A percentile compares a stretch with the other conserved stretches of the same genome.
phyloP scores from a whole-genome alignment of 139 green algal genomes.

The Asterochloris sp. region DNA sequence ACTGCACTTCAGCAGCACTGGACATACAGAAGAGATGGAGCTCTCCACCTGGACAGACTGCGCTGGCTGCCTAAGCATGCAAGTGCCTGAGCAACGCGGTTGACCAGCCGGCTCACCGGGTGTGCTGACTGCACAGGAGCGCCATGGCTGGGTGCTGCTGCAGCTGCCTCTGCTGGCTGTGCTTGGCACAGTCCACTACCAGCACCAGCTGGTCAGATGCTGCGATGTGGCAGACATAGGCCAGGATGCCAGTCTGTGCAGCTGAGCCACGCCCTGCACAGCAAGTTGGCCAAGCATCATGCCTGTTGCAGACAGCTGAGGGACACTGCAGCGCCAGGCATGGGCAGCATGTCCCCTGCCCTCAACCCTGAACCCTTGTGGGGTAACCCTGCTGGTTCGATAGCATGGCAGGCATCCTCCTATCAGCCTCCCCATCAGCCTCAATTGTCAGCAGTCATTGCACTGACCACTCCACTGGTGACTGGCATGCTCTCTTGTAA shows the following conservation, averaged over 20 bases:
- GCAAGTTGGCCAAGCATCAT: background rate
- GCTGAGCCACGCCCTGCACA: background rate
- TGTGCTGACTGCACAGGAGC: background rate
- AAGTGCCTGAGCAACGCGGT: background rate
- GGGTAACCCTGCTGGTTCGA: background rate
- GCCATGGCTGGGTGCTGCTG: slow-evolving; percentile 30
- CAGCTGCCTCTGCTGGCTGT: slow-evolving; percentile 4
- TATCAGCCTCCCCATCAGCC: background rate
- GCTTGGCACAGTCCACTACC: background rate
- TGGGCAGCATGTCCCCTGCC: no score
- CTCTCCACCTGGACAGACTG: background rate
- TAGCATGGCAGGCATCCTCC: background rate
- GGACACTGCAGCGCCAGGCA: background rate
- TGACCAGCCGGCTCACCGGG: background rate
- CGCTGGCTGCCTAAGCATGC: background rate
- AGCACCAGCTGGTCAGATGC: background rate
- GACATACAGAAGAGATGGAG: no score
- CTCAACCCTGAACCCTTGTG: background rate
- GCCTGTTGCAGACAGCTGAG: background rate
- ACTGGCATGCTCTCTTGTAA: no score
- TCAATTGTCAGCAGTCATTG: no score
- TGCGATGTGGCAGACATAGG: background rate
- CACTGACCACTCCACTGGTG: no score
- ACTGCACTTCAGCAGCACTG: background rate
- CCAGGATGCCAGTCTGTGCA: background rate